Evolutionary conservation across 2,329 filamentous ascomycete genomes (phyloP), one percentile per base, ranked within the genome.

Genomic region (Epichloe uncinata): DNA sequence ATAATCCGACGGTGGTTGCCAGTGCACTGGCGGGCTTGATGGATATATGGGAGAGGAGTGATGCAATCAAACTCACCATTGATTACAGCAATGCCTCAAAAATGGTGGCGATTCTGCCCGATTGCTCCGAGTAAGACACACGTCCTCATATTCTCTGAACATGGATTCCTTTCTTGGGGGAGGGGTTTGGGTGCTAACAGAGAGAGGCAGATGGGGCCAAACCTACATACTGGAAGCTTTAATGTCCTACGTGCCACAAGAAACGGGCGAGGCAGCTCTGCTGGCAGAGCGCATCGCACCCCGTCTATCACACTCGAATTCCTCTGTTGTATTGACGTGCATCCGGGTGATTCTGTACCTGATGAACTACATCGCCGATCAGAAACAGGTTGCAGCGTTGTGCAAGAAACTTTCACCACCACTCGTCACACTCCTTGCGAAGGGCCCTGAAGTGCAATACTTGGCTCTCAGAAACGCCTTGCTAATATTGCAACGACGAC

Each of bases 401-500:
- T 96, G 89, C 67, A 82, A 86, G 59, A 98, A 97, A 68, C 76
- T 98, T 11, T 97, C 93, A 6, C 93, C 93, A 13, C 93, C 93
- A 3, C 76, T 98, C 4, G 91, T 98, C 34, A 98, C 93, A 0
- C 75, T 98, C 8, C 77, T 98, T 22, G 93, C 91, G 47, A 98
- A 98, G 69, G 91, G 91, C 0, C 88, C 93, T 0, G 93, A 98
- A 65, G 93, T 98, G n/a, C 93, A 98, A 65, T 98, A 98, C 63
- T 77, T 98, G 6, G 93, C 93, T 0, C 76, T 98, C 16, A 78
- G 93, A 55, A 98, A 98, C 63, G 93, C 93, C 0, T 76, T 98
- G 2, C 74, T 98, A 13, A 98, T 98, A 57, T 73, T 98, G 48
- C 93, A 98, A 66, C 78, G 91, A 59, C 78, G 91, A 50, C 93